Base-by-base conservation (phyloP, 148 eudicot genomes). In the Chenopodium suecicum region DNA sequence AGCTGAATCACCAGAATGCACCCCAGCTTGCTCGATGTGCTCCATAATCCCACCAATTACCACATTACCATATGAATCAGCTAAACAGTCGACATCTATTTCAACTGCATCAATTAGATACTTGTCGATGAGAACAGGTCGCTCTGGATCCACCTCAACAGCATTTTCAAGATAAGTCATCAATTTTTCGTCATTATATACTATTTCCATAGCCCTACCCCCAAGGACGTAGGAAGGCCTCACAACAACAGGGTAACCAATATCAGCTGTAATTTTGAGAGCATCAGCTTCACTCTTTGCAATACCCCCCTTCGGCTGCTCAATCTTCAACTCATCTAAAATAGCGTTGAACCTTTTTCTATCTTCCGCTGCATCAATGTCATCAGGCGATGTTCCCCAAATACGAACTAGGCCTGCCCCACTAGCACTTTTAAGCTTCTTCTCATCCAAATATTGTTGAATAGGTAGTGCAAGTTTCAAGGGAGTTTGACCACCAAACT, bases 11-110 rank as follows among this genome's bases (percentile, higher is more conserved):
- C 99, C 99, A 3, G 99, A 97, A 83, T 97, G 99, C n/a, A 94
- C 94, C 22, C 99, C 97, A 8, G 98, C 99, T 81, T 97, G 97
- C 85, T 97, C 98, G 69, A 97, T 94, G 83, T 94, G 99, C 88
- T 92, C 99, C 98, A 97, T 97, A 54, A 94, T 97, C 62, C 99
- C 99, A 80, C 99, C 99, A 78, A 97, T 97, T 72, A 97, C 98
- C 65, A 97, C 98, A 84, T 94, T 94, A 14, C 97, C 96, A 37
- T 92, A 83, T 1, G 82, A 86, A 79, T 97, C 99, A 0, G 99
- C 91, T 80, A 97, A 90, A 23, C 97, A 89, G 79, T 94, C 99
- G 29, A 97, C 78, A 85, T 97, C 99, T 1, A 97, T 94, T 80
- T 97, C 99, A 19, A 94, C 80, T 17, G 99, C 99, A 83, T 94